A percentile compares a stretch with the other conserved stretches of the same genome.
phyloP scores from a whole-genome alignment of 441 rosid species.

The Euphorbia schlechtendalii region DNA sequence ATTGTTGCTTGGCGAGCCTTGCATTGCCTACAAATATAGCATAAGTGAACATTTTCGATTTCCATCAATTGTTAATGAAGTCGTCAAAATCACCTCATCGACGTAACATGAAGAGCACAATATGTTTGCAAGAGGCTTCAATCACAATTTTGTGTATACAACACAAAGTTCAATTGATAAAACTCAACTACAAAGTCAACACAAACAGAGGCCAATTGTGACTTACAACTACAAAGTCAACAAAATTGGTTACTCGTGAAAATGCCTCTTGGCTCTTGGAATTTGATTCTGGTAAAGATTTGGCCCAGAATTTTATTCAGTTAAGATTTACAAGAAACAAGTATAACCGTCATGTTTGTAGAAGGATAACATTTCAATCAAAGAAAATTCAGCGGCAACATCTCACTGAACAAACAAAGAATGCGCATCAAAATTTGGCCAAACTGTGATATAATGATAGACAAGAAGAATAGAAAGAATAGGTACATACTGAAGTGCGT shows the following conservation, averaged over 20 bases:
- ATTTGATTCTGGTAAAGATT: not conserved
- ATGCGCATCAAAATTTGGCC: not conserved
- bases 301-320: not conserved
- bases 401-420: not conserved
- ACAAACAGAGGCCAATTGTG: not conserved
- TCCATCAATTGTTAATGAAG: not conserved
- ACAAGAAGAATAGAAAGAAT: not conserved
- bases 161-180: not conserved
- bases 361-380: not conserved
- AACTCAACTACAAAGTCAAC: not conserved
- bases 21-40: constrained; percentile 86
- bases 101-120: not conserved
- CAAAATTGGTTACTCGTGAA: not conserved
- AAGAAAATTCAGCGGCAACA: too few relatives aligned
- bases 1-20: constrained; percentile 79
- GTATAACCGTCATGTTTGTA: not conserved
- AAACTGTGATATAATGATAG: not conserved
- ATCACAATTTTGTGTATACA: not conserved
- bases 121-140: not conserved
- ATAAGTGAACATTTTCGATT: too few relatives aligned
- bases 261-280: not conserved
- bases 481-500: constrained; percentile 72
- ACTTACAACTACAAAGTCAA: not conserved
- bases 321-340: not conserved
- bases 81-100: not conserved